Conservation (phyloP, 331 rosid species). For the Phaseolus coccineus region DNA sequence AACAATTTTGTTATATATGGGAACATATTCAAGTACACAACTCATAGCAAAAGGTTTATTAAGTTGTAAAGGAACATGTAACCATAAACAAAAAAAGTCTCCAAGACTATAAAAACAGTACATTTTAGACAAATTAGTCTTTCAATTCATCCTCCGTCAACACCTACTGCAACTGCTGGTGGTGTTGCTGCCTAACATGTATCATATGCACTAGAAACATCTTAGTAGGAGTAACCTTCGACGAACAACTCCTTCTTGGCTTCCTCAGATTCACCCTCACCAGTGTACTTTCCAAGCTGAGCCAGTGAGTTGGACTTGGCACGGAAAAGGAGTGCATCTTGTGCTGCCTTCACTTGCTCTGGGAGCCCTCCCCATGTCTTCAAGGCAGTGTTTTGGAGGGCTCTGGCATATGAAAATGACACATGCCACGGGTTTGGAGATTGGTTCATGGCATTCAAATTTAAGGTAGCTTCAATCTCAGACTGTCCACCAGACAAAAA, state of each 20-base stretch:
- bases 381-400: conserved; percentile 88
- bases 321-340: conserved; percentile 71
- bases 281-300: conserved; percentile 95
- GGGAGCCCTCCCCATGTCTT: conserved; percentile 92
- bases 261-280: conserved; percentile 90
- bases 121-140: conserved; percentile 54
- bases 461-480: conserved; percentile 89
- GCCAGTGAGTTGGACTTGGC: conserved; percentile 93
- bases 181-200: conserved; percentile 33
- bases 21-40: conserved; percentile 44
- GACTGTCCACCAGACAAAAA: conserved; percentile 97
- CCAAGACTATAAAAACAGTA: conserved; percentile 53
- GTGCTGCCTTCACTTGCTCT: conserved; percentile 81
- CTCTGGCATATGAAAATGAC: conserved; percentile 92
- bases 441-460: conserved; percentile 74
- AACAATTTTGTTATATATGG: conserved; percentile 5
- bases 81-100: conserved; percentile 72
- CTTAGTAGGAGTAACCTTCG: conserved; percentile 81
- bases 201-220: conserved; percentile 36
- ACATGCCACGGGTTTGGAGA: conserved; percentile 86
- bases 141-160: conserved; percentile 23
- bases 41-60: conserved; percentile 55
- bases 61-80: conserved; percentile 50
- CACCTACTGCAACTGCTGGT: conserved; percentile 14
- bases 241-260: conserved; percentile 82